Evolutionary conservation across 345 rosid genomes (phyloP).

Genomic region (Rhizophora mangle): DNA sequence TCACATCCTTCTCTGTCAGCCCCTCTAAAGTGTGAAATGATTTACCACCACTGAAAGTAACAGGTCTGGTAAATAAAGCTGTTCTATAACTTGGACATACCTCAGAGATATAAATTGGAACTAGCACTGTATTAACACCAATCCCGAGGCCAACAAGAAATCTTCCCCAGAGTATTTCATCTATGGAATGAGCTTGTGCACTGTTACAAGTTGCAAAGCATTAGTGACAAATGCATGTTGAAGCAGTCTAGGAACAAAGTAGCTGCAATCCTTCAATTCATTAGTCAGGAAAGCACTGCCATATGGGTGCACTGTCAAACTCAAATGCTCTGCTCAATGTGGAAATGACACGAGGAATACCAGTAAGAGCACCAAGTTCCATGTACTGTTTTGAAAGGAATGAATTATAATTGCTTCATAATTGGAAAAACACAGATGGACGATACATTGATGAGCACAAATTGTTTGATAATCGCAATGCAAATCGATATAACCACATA

Average conservation of each 20-base stretch:
- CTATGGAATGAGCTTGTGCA: slow-evolving; percentile 75
- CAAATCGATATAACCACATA: background rate
- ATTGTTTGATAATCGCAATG: background rate
- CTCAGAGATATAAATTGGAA: slow-evolving; percentile 78
- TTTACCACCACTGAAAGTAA: background rate
- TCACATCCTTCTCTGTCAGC: too few species aligned
- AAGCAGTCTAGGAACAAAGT: background rate
- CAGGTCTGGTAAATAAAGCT: slow-evolving; percentile 7
- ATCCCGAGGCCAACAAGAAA: slow-evolving; percentile 84
- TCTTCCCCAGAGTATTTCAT: slow-evolving; percentile 69
- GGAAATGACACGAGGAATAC: too few species aligned
- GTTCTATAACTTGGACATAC: slow-evolving; percentile 28
- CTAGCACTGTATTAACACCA: slow-evolving; percentile 72
- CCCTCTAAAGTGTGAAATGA: too few species aligned
- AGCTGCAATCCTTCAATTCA: background rate
- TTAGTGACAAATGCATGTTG: background rate
- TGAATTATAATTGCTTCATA: too few species aligned
- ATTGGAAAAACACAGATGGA: background rate
- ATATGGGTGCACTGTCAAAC: too few species aligned
- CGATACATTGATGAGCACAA: background rate
- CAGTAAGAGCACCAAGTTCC: too few species aligned
- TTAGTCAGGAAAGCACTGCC: too few species aligned
- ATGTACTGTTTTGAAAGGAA: too few species aligned
- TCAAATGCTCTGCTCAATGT: too few species aligned
- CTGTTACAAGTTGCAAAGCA: slow-evolving; percentile 35